Base-by-base conservation (phyloP, 1,284 basidiomycete genomes). In the Coniferiporia sulphurascens region DNA sequence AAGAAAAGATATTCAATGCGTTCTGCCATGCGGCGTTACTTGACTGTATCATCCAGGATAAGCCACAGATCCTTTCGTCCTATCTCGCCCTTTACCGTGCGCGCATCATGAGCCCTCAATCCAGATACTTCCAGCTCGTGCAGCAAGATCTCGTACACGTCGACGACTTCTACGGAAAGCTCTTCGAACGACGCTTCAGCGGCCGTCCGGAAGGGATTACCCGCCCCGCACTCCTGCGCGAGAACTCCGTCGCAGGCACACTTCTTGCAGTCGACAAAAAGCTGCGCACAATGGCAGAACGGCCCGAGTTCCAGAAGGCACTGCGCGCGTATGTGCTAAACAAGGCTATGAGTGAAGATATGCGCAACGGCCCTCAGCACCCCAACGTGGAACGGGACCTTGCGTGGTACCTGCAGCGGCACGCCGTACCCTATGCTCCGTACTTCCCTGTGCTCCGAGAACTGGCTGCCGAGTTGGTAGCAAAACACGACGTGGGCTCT, bases 1-100 rank as follows among this genome's bases (percentile, higher is more conserved):
- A 76, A 43, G 88, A 87, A 65, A 77, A 80, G 55, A 74, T 86
- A 21, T 83, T 89, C 66, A 85, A 88, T 65, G 77, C 82, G 19
- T 91, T 91, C 63, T 89, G 85, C 62, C 87, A 91, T 63, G 89
- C 90, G 0, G 82, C 85, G 27, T 73, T 96, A 21, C 79, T 96
- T 56, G 95, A 98, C 70, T 90, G 91, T 70, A 86, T 98, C 55
- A 78, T 93, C 9, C 86, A 90, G 69, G 95, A 97, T 75, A 96
- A 97, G 69, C 84, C 87, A 2, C 82, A 85, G 61, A 85, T 91
- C 0, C 73, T 95, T 7, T 81, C 85, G 59, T 78, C 86, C 0
- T 91, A 95, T 70, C 74, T 93, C 1, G 82, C 83, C 0, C 72
- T 95, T 15, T 90, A 84, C 68, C 78, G 77, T 50, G 83, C 84